Conservation (phyloP, 495 filamentous ascomycete genomes). For the Lasiosphaeria ovina region DNA sequence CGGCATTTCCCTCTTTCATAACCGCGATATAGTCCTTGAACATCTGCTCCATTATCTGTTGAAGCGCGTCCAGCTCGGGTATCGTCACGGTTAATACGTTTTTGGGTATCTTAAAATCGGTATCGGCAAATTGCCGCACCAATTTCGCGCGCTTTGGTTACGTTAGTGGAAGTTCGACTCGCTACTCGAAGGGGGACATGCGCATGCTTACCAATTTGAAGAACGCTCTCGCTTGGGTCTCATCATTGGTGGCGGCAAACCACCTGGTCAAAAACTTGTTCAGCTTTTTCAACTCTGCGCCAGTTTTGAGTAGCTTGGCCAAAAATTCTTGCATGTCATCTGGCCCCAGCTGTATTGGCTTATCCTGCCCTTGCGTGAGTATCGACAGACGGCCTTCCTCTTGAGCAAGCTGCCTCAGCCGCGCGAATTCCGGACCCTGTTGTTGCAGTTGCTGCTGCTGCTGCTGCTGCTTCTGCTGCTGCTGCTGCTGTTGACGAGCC, state of each 20-base stretch:
- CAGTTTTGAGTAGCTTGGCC: conserved; percentile 31
- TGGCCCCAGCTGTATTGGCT: conserved; percentile 37
- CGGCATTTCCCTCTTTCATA: conserved; percentile 24
- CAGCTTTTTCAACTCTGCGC: conserved; percentile 35
- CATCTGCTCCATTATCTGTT: conserved; percentile 45
- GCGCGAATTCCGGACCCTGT: too few relatives aligned
- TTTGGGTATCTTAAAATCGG: conserved; percentile 40
- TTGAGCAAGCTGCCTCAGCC: conserved; percentile 17
- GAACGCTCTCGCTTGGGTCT: conserved; percentile 43
- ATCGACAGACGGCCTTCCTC: conserved; percentile 27
- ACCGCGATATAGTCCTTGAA: conserved; percentile 28
- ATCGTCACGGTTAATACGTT: conserved; percentile 58
- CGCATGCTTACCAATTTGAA: conserved; percentile 43
- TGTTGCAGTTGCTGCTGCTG: conserved; percentile 24
- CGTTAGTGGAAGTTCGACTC: conserved; percentile 24
- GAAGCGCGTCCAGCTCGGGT: conserved; percentile 52
- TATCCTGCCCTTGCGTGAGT: conserved; percentile 23
- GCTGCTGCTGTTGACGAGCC: not conserved
- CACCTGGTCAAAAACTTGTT: conserved; percentile 35
- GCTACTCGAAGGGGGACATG: not conserved
- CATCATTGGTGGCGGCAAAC: conserved; percentile 43
- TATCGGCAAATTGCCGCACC: conserved; percentile 57
- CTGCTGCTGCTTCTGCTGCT: not conserved
- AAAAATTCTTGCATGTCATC: conserved; percentile 36
- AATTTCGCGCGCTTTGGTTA: conserved; percentile 54